Evolutionary conservation across 2,329 filamentous ascomycete genomes (phyloP).

Genomic region (Clarireedia homoeocarpa): DNA sequence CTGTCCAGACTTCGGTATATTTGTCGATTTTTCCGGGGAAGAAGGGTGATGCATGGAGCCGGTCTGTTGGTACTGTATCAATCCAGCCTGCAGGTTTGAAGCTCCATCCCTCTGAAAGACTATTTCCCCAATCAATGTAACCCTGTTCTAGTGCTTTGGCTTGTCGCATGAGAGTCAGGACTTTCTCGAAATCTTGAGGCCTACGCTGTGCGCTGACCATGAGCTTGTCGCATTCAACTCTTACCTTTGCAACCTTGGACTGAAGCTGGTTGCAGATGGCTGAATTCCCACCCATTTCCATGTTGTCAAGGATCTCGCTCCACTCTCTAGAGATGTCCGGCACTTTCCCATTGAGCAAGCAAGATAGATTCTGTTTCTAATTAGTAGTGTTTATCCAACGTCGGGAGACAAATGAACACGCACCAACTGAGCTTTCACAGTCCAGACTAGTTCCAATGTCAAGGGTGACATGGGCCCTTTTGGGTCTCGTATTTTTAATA

Average conservation of each 20-base stretch:
- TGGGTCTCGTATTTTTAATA: slow-evolving; percentile 5
- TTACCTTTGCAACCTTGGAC: not conserved
- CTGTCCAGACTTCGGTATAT: slow-evolving; percentile 51
- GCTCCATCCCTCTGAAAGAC: slow-evolving; percentile 41
- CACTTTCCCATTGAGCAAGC: slow-evolving; percentile 4
- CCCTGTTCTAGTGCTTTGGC: slow-evolving; percentile 45
- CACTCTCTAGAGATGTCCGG: not conserved
- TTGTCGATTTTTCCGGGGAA: slow-evolving; percentile 50
- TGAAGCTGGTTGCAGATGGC: slow-evolving; percentile 6
- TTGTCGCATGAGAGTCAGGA: slow-evolving; percentile 42
- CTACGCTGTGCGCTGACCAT: slow-evolving; percentile 1
- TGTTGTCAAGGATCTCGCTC: not conserved
- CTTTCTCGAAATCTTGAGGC: slow-evolving; percentile 14
- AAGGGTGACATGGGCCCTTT: slow-evolving; percentile 1
- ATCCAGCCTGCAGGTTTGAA: slow-evolving; percentile 47
- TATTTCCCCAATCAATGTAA: slow-evolving; percentile 41
- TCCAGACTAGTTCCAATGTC: slow-evolving; percentile 5
- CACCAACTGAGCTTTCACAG: not conserved
- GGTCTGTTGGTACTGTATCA: slow-evolving; percentile 23
- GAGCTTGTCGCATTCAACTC: slow-evolving; percentile 3
- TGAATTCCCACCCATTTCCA: not conserved
- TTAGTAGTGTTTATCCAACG: not conserved
- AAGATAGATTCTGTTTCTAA: not conserved
- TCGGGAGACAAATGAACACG: not conserved
- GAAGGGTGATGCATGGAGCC: not conserved